Base-by-base conservation (phyloP, 768 basidiomycete genomes). In the Pisolithus microcarpus region DNA sequence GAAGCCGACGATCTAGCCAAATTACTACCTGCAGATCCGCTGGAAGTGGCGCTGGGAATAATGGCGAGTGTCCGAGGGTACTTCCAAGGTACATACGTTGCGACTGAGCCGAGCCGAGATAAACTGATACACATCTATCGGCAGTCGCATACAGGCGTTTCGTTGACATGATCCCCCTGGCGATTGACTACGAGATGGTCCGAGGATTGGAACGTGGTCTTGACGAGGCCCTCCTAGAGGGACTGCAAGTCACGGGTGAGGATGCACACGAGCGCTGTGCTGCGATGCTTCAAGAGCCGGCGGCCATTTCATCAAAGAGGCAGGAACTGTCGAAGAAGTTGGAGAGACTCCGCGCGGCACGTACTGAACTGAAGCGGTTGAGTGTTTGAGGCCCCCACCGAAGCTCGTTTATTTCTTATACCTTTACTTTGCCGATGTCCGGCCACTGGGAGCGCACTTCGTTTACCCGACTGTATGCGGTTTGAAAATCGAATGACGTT, bases 41-140 rank as follows among this genome's bases (percentile, higher is more conserved):
- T 73, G 70, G 81, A 81, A 36, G 72, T 76, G 0, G 81, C 81
- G 0, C 56, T 87, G n/a, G 57, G 65, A 4, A 84, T 87, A 57
- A 87, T 87, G 84, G 82, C 83, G 0, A 76, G 80, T 50, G 82
- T 86, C 1, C 72, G 83, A 5, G 85, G 81, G 0, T 87, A 87
- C 56, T 87, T 87, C 63, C 82, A 87, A 73, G 85, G 87, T 84
- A 58, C 7, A 58, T 51, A n/a, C 28, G 39, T 34, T 38, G 19
- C 31, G 26, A 7, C 40, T 7, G 7, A 7, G 2, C 4, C 5
- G 4, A 28, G 24, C 46, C 39, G 16, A 46, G 42, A 44, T 34
- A 53, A 39, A 43, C 10, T 4, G 31, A 30, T 23, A 28, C 6
- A 19, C 21, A n/a, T n/a, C 16, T 10, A 23, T 24, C 37, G 54